Base-by-base conservation (phyloP, 2,329 filamentous ascomycete genomes). In the Cladobotryum mycophilum region DNA sequence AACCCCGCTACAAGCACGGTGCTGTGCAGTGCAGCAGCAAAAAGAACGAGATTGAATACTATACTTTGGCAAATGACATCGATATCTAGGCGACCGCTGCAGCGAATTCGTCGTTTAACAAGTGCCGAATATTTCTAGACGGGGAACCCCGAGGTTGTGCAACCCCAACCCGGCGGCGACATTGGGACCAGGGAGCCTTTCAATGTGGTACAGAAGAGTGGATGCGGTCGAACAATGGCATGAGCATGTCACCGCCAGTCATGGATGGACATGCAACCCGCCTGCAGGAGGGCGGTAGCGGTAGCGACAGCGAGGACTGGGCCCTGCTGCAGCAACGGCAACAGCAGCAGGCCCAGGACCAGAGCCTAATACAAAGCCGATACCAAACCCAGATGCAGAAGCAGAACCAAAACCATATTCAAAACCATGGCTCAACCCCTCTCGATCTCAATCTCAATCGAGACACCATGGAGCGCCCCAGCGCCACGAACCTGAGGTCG, bases 201-300 rank as follows among this genome's bases (percentile, higher is more conserved):
- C 64, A 61, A 69, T 68, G 66, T 58, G 56, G 61, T 53, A 58
- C 58, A 61, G 56, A 49, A 55, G 56, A 57, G 59, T 61, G 61
- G 56, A 68, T 68, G 66, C 65, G 65, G 65, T 66, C 62, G 57
- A 67, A 67, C 64, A 66, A 68, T 70, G 70, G 68, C 64, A 71
- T 75, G 70, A 74, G 66, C 62, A 67, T 71, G 63, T 64, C 68
- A 57, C 68, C 70, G 55, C 65, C 67, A 58, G 69, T 69, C 58
- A 76, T 76, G 73, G 73, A 76, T 60, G 69, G 67, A 63, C 68
- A 65, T 45, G 55, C 53, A 53, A 64, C 58, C 61, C 64, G 57
- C 55, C 59, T 60, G 54, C 66, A 66, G 58, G 65, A 66, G 61
- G 38, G 38, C n/a, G n/a, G 38, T 20, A 64, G 64, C 57, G 62